Base-by-base conservation (phyloP, 164 flowering plant genomes). In the Vitis rupestris region DNA sequence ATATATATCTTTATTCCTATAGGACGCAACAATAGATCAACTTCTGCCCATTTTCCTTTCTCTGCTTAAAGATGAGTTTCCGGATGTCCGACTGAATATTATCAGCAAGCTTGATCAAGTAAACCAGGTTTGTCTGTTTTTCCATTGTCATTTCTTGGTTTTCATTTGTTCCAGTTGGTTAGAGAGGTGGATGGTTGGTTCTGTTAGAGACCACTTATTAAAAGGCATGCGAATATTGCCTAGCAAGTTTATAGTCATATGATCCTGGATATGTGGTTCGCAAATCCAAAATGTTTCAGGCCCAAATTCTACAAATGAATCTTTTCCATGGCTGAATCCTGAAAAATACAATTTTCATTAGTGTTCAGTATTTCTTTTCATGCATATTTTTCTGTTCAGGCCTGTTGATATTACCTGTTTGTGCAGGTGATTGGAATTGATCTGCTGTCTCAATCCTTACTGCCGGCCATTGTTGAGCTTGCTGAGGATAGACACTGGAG, bases 401-500 rank as follows among this genome's bases (percentile, higher is more conserved):
- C 1, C 16, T 51, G 3, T 47, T 68, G 13, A 51, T 4, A 1
- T 9, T 15, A 12, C 1, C 9, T 57, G 13, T 50, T 65, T 2
- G 51, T 83, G 76, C 92, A 94, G 98, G 98, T 94, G 48, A 92
- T 94, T 84, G 98, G 98, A 75, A 94, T 94, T 75, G 98, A 94
- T 82, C 76, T 94, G 55, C 74, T 94, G 63, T 94, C 97, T 61
- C 98, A 93, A 67, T 93, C 98, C 1, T 74, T 93, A 4, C 72
- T 93, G 77, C 98, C 98, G 17, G 97, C 98, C 17, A 93, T 93
- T 78, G 97, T 93, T 69, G 98, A 93, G 84, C 95, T 93, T 75
- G 98, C 98, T n/a, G 98, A 91, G 80, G 98, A 93, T 79, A 85
- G 98, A 63, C 98, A 93, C 72, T 93, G 98, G 98, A 89, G 98